A percentile compares a stretch with the other conserved stretches of the same genome.
Evolutionary conservation across 805 yeast genomes (phyloP).

Genomic region (Kazachstania africana): DNA sequence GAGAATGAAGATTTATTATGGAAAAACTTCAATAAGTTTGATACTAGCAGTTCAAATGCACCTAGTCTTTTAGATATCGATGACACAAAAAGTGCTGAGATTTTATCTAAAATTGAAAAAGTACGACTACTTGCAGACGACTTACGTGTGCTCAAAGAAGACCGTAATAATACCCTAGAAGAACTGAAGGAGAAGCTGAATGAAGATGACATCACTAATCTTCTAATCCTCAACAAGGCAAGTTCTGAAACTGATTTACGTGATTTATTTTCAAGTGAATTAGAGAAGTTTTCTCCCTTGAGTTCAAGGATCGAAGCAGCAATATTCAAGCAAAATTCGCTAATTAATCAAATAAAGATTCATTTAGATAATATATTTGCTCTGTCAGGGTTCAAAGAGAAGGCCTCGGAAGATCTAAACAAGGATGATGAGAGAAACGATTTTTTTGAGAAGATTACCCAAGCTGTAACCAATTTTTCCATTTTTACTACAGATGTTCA

Average conservation of each 20-base stretch:
- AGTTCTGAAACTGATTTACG: constrained; percentile 46
- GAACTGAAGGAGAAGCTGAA: constrained; percentile 63
- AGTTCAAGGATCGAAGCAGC: constrained; percentile 57
- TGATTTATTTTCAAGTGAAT: constrained; percentile 54
- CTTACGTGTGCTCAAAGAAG: constrained; percentile 50
- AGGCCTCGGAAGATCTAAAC: constrained; percentile 28
- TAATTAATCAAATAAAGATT: constrained; percentile 36
- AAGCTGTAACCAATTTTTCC: constrained; percentile 47
- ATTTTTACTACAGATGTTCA: constrained; percentile 45
- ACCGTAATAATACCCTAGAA: constrained; percentile 46
- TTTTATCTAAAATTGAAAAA: constrained; percentile 31
- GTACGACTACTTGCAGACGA: constrained; percentile 51
- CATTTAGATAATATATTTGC: constrained; percentile 36
- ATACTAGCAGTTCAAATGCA: constrained; percentile 6
- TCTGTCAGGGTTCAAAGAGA: constrained; percentile 34
- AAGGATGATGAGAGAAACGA: constrained; percentile 24
- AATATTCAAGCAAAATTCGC: constrained; percentile 47
- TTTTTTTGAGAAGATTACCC: constrained; percentile 32
- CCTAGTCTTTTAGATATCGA: constrained; percentile 60
- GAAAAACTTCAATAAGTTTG: constrained; percentile 27
- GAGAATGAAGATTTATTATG: constrained; percentile 32
- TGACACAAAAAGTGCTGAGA: constrained; percentile 28
- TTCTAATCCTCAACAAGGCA: constrained; percentile 53
- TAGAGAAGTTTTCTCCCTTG: constrained; percentile 63
- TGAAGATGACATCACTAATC: constrained; percentile 73